Evolutionary conservation across 345 rosid genomes (phyloP), one percentile per base, ranked within the genome.

Genomic region (Acer saccharum): DNA sequence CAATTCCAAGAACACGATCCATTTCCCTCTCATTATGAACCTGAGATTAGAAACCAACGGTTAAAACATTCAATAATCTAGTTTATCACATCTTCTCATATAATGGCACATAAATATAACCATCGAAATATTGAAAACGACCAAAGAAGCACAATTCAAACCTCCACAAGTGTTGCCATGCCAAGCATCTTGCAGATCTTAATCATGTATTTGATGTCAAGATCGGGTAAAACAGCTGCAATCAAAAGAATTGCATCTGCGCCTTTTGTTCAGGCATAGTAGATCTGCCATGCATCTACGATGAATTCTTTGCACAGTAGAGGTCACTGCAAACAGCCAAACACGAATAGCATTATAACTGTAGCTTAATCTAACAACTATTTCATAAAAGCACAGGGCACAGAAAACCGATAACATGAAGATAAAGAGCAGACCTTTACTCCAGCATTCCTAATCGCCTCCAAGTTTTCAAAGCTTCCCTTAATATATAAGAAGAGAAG

Each of bases 281-380:
- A 96, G 83, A 94, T 89, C 87, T 96, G 99, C 94, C 97, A 96
- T 52, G 93, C 98, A 61, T 96, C 98, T 66, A 92, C 75, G n/a
- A 96, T 80, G 81, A 96, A 96, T 73, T 96, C 98, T 86, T 96
- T 96, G 88, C 93, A 90, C 73, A 94, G 76, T 44, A 96, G 85
- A 74, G 99, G 99, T 80, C 99, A 94, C 99, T 96, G 97, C 88
- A 90, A 41, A n/a, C n/a, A n/a, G n/a, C n/a, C n/a, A n/a, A n/a
- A 50, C 16, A 70, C 8, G 66, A 68, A 13, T 50, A 13, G n/a
- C n/a, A n/a, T n/a, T n/a, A n/a, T n/a, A n/a, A n/a, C n/a, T n/a
- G n/a, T n/a, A n/a, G 72, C 16, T 81, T 76, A 13, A 21, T 58
- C 77, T 74, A 52, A 41, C 10, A 71, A 21, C 25, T 8, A 66